Evolutionary conservation across 75 land plant species (phyloP), one percentile per base, ranked within the genome.

Genomic region (Selaginella tamariscina): DNA sequence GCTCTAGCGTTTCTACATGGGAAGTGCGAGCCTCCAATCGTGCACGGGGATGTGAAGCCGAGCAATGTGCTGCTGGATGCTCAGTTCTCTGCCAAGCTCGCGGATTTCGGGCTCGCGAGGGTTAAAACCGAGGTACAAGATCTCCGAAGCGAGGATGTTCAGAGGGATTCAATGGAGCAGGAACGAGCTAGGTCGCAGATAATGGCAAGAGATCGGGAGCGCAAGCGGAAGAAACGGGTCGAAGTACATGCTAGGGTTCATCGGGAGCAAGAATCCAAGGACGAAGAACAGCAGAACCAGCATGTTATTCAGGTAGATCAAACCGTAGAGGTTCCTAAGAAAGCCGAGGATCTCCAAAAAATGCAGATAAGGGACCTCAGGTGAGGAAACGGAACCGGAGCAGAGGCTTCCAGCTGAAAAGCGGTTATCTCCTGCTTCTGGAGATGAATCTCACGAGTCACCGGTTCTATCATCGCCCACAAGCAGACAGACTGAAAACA

Each of bases 1-100:
- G 87, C 83, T 0, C 76, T 89, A 20, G 74, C 56, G 27, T 89
- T 84, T 55, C 68, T 89, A 31, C 99, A 95, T 70, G 28, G 59
- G 31, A 70, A 59, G 20, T 85, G 91, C 60, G 82, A 87, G 33
- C 96, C 96, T 2, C 85, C 96, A 0, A 78, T 90, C 32, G 80
- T 95, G 28, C 99, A 95, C 56, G 97, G 99, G 2, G 99, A 95
- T 68, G 68, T 95, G 21, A 95, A 90, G 82, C 99, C 99, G 9
- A 95, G 99, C 69, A 95, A 95, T 74, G 68, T 95, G 9, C 75
- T 95, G 30, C 67, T 90, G 33, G 88, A 87, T 56, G 33, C 63
- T 0, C 20, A 30, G 1, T 79, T 95, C 65, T 56, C 69, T 2
- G 96, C 99, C 0, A 81, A 79, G 72, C 75, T 95, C 56, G 91